Evolutionary conservation across 2,329 filamentous ascomycete genomes (phyloP).

Genomic region (Mariannaea elegans): DNA sequence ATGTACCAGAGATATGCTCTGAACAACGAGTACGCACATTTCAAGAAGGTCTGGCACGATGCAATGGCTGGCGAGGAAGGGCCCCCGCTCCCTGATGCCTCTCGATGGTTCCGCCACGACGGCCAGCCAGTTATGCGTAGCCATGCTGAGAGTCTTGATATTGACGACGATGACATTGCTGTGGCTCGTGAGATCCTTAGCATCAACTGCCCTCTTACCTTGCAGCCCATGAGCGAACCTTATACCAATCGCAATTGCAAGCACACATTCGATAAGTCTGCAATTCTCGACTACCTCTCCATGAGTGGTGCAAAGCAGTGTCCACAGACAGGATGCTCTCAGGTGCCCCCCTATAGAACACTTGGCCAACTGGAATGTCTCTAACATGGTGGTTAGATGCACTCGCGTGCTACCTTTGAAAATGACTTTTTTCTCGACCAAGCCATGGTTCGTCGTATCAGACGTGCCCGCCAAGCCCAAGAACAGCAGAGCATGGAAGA

Average conservation of each 20-base stretch:
- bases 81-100: slow-evolving; percentile 61
- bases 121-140: slow-evolving; percentile 53
- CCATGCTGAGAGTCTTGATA: slow-evolving; percentile 40
- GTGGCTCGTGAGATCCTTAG: slow-evolving; percentile 71
- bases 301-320: slow-evolving; percentile 59
- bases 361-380: not conserved
- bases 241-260: slow-evolving; percentile 73
- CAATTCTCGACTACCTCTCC: slow-evolving; percentile 67
- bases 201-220: slow-evolving; percentile 75
- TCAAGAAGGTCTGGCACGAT: slow-evolving; percentile 67
- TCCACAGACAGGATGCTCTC: slow-evolving; percentile 70
- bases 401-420: slow-evolving; percentile 50
- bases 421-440: slow-evolving; percentile 66
- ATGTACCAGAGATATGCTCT: slow-evolving; percentile 60
- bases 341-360: slow-evolving; percentile 48
- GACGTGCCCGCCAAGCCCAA: slow-evolving; percentile 59
- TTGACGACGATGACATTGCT: slow-evolving; percentile 69
- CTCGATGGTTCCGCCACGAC: slow-evolving; percentile 61
- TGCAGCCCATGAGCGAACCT: slow-evolving; percentile 71
- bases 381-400: slow-evolving; percentile 48
- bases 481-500: slow-evolving; percentile 55
- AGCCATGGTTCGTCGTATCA: slow-evolving; percentile 65
- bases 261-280: slow-evolving; percentile 75
- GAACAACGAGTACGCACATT: slow-evolving; percentile 68
- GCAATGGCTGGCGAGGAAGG: slow-evolving; percentile 58